Evolutionary conservation across 495 filamentous ascomycete species (phyloP).

Genomic region (Immersiella caudata): DNA sequence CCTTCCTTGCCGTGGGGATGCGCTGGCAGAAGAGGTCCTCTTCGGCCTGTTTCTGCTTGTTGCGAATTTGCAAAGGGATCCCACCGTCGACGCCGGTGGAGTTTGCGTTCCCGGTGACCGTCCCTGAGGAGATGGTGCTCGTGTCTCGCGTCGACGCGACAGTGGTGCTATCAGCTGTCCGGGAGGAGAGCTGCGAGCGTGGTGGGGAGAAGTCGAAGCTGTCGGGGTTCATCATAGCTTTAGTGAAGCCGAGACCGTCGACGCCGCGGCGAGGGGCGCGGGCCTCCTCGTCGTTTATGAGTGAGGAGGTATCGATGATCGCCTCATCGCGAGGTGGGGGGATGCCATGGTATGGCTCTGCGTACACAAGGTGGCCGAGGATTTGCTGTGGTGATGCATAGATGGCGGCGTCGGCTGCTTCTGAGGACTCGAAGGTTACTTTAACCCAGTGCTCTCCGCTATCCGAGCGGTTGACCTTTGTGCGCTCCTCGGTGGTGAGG

Average conservation of each 20-base stretch:
- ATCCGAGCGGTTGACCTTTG: conserved; percentile 72
- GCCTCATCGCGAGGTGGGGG: conserved; percentile 68
- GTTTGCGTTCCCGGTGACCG: conserved; percentile 51
- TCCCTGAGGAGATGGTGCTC: conserved; percentile 61
- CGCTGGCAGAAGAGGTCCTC: conserved; percentile 40
- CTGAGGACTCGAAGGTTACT: conserved; percentile 82
- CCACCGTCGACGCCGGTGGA: conserved; percentile 20
- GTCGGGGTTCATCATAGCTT: conserved; percentile 22
- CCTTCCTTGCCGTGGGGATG: conserved; percentile 54
- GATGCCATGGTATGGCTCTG: conserved; percentile 72
- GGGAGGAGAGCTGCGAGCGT: conserved; percentile 49
- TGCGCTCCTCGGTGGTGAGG: conserved; percentile 68
- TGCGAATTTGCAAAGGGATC: neutral
- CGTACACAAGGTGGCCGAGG: conserved; percentile 74
- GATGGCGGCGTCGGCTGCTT: conserved; percentile 75
- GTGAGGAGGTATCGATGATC: conserved; percentile 46
- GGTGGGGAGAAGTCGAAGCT: conserved; percentile 34
- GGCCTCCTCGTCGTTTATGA: conserved; percentile 21
- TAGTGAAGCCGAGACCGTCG: conserved; percentile 8
- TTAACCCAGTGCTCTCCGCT: conserved; percentile 91
- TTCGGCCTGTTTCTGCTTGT: neutral
- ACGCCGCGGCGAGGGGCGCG: conserved; percentile 6
- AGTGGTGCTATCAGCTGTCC: conserved; percentile 53
- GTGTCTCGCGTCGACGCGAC: conserved; percentile 37
- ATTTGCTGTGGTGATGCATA: conserved; percentile 77